Conservation (phyloP, 1,139 yeast species). For the Candida neerlandica region DNA sequence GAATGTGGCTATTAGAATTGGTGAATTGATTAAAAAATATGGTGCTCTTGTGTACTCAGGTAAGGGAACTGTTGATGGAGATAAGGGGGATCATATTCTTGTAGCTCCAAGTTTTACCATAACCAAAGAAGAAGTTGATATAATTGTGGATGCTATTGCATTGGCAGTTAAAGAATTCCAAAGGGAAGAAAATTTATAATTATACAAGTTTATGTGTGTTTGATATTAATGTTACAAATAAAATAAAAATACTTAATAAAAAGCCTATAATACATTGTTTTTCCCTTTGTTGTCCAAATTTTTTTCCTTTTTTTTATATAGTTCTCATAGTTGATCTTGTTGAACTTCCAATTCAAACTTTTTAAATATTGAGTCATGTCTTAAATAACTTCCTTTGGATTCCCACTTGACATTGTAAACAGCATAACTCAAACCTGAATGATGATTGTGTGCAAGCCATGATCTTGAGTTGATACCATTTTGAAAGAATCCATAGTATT, state of each 20-base stretch:
- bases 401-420: constrained; percentile 60
- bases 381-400: constrained; percentile 30
- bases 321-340: constrained; percentile 23
- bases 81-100: constrained; percentile 50
- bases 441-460: constrained; percentile 56
- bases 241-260: background rate
- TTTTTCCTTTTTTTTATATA: constrained; percentile 9
- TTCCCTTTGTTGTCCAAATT: too few species aligned
- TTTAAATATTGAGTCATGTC: constrained; percentile 34
- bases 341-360: constrained; percentile 30
- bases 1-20: constrained; percentile 35
- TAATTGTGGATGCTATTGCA: constrained; percentile 10
- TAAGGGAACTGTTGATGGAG: constrained; percentile 35
- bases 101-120: constrained; percentile 55
- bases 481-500: constrained; percentile 63
- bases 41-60: constrained; percentile 49
- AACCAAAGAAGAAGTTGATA: constrained; percentile 47
- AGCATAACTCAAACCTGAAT: constrained; percentile 70
- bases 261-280: background rate
- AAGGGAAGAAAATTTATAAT: background rate
- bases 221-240: background rate
- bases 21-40: constrained; percentile 37
- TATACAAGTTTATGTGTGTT: background rate
- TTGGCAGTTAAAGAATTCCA: background rate
- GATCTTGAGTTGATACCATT: constrained; percentile 73